phyloP scores from a whole-genome alignment of 805 yeast species.

The Tetrapisispora phaffii region DNA sequence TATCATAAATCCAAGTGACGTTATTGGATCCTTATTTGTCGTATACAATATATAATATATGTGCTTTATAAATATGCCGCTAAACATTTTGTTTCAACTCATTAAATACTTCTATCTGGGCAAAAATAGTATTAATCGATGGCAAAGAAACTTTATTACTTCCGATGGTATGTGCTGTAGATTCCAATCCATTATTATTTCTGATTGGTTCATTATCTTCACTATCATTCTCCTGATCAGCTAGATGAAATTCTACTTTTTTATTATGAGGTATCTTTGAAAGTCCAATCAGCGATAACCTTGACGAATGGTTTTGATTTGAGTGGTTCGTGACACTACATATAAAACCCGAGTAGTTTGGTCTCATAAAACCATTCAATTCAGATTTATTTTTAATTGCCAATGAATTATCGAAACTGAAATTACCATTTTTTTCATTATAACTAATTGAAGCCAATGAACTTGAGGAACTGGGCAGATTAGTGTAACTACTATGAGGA shows the following conservation, averaged over 20 bases:
- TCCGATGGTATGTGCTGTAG: conserved; percentile 8
- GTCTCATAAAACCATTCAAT: background rate
- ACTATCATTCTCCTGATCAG: conserved; percentile 11
- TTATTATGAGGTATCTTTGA: background rate
- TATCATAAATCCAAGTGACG: background rate
- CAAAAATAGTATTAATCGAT: conserved; percentile 20
- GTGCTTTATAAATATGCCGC: background rate
- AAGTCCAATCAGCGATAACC: background rate
- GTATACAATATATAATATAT: background rate
- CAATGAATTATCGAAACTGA: background rate
- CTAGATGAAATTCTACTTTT: conserved; percentile 13
- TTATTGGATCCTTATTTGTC: background rate
- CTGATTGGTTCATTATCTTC: conserved; percentile 4
- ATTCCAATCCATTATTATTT: conserved; percentile 6
- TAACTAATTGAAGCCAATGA: background rate
- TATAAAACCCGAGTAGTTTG: background rate
- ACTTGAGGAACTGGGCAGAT: background rate
- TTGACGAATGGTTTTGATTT: background rate
- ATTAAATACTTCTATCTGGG: conserved; percentile 19
- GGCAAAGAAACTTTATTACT: conserved; percentile 17
- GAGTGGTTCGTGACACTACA: background rate
- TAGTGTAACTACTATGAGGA: background rate
- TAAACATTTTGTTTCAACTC: background rate
- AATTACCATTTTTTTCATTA: background rate
- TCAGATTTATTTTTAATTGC: background rate